Conservation (phyloP, 139 green algal species). For the Chlamydomonas sphaeroides region DNA sequence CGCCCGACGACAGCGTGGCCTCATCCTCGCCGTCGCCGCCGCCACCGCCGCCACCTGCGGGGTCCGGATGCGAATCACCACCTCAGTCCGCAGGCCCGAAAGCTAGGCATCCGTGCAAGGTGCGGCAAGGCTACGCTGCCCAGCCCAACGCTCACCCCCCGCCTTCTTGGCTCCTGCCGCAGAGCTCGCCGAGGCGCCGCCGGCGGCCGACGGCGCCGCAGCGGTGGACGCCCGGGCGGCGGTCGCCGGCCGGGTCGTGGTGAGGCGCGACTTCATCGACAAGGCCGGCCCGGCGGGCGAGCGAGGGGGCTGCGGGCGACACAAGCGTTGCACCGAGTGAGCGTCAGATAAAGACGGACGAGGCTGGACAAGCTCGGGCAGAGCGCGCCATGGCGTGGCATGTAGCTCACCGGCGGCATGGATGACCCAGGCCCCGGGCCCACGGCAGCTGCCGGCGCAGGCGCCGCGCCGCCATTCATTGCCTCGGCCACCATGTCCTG, state of each 20-base stretch:
- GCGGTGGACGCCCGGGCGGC: not conserved
- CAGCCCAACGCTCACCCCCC: no score
- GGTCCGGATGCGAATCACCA: no score
- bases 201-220: not conserved
- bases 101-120: no score
- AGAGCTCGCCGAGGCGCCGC: not conserved
- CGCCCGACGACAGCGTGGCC: conserved; percentile 41
- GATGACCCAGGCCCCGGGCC: not conserved
- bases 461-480: not conserved
- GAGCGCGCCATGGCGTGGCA: no score
- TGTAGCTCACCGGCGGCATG: not conserved
- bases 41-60: conserved; percentile 3
- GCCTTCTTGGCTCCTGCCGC: not conserved
- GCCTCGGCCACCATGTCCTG: conserved; percentile 74
- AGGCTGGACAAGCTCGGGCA: no score
- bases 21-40: conserved; percentile 55
- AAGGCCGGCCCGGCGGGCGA: not conserved
- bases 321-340: no score
- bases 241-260: not conserved
- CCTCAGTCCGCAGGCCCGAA: no score
- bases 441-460: not conserved
- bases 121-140: no score
- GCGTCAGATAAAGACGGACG: no score
- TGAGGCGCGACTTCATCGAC: not conserved
- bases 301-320: not conserved